These are phyloP conservation scores for Fusarium bulbicola DNA, from an alignment of 2,329 filamentous ascomycete species.

Conservation along the genomic window DNA sequence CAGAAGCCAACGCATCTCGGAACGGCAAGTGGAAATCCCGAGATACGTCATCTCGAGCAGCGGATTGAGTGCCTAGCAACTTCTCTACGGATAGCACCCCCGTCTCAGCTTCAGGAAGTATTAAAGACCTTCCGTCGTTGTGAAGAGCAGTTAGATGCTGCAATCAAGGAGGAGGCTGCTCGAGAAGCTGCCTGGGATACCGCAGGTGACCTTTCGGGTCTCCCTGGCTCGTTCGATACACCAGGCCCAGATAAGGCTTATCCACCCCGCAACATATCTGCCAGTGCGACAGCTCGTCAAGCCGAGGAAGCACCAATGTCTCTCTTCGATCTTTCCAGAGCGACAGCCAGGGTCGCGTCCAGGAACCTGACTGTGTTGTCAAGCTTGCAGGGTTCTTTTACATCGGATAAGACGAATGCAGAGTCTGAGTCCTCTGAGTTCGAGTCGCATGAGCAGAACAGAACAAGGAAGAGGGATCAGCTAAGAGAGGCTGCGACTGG, in stretches of 20 bases:
- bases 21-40: constrained; percentile 65
- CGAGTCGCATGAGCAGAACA: constrained; percentile 44
- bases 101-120: constrained; percentile 76
- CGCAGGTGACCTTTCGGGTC: constrained; percentile 65
- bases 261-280: constrained; percentile 46
- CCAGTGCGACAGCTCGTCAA: constrained; percentile 48
- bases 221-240: constrained; percentile 64
- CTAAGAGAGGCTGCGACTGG: constrained; percentile 72
- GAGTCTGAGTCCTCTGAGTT: constrained; percentile 39
- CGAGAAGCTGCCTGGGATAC: constrained; percentile 77
- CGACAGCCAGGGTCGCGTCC: constrained; percentile 67
- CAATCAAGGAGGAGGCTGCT: constrained; percentile 72
- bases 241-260: constrained; percentile 39
- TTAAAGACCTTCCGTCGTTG: constrained; percentile 78
- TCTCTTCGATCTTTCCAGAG: constrained; percentile 70
- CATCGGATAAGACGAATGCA: constrained; percentile 14
- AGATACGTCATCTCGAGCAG: constrained; percentile 79
- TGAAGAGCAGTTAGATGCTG: constrained; percentile 77
- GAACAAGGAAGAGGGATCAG: constrained; percentile 76
- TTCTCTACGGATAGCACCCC: constrained; percentile 77
- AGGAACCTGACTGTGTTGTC: constrained; percentile 66
- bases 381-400: constrained; percentile 53
- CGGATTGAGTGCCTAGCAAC: constrained; percentile 82
- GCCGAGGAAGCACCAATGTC: constrained; percentile 70
- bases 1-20: constrained; percentile 67